Percentiles rank a stretch among this genome's conserved stretches.
These are phyloP conservation scores for Carpinus viminea DNA, from an alignment of 306 rosid genomes.

Conservation along the genomic window DNA sequence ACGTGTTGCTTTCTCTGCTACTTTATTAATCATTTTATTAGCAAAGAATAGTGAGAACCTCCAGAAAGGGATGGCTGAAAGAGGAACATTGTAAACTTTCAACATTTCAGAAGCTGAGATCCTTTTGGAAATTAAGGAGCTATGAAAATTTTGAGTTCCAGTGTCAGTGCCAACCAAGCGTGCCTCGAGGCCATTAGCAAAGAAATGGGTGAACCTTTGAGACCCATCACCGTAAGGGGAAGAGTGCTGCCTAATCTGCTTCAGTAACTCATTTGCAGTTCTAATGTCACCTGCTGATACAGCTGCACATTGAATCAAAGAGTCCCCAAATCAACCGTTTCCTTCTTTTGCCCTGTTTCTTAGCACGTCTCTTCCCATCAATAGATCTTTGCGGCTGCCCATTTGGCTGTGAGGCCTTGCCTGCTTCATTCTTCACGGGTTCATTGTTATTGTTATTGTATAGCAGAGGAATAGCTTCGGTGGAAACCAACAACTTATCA, in stretches of 20 bases:
- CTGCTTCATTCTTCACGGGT: slow-evolving; percentile 10
- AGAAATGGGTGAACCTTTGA: slow-evolving; percentile 70
- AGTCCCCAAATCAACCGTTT: slow-evolving; percentile 56
- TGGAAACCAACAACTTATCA: slow-evolving; percentile 44
- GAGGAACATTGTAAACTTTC: slow-evolving; percentile 48
- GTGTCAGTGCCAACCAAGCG: slow-evolving; percentile 56
- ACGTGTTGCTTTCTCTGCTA: slow-evolving; percentile 47
- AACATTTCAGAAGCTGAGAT: slow-evolving; percentile 49
- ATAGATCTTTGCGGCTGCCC: slow-evolving; percentile 19
- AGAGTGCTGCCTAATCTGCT: slow-evolving; percentile 71
- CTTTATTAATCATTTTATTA: slow-evolving; percentile 40
- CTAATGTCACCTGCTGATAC: slow-evolving; percentile 52
- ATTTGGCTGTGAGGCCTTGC: slow-evolving; percentile 27
- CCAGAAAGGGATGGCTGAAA: slow-evolving; percentile 61
- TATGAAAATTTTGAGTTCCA: slow-evolving; percentile 43
- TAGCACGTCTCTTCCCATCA: slow-evolving; percentile 37
- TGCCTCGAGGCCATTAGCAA: slow-evolving; percentile 66
- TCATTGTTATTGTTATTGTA: neutral
- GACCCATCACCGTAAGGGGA: slow-evolving; percentile 56
- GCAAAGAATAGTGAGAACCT: slow-evolving; percentile 57
- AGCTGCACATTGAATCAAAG: slow-evolving; percentile 68
- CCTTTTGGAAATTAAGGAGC: slow-evolving; percentile 29
- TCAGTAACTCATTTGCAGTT: slow-evolving; percentile 58
- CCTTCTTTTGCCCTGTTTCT: slow-evolving; percentile 48
- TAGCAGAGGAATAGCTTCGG: slow-evolving; percentile 3